A percentile compares a stretch with the other conserved stretches of the same genome.
phyloP scores from a whole-genome alignment of 2,329 filamentous ascomycete genomes.

The Clathrospora elynae region DNA sequence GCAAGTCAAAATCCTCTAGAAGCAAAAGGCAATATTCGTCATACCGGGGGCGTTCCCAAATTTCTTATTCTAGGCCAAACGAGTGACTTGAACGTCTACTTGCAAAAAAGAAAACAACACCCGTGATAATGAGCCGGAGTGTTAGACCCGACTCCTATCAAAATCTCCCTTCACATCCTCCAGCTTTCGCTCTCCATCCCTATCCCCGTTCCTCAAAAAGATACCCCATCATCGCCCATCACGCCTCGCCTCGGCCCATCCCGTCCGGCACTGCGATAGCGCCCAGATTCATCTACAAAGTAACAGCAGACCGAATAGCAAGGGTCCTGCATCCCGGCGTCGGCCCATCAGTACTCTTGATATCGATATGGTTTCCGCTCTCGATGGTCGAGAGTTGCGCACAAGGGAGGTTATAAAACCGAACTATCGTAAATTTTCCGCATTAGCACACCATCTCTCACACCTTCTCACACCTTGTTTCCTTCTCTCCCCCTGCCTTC shows the following conservation, averaged over 20 bases:
- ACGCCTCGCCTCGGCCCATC: not conserved
- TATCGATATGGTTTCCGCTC: slow-evolving; percentile 12
- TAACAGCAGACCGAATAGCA: slow-evolving; percentile 12
- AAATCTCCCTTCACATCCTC: not conserved
- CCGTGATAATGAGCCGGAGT: slow-evolving; percentile 3
- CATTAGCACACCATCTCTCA: not conserved
- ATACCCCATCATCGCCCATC: not conserved
- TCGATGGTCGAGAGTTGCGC: slow-evolving; percentile 2
- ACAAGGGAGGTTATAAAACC: slow-evolving; percentile 14
- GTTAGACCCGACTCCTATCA: slow-evolving; percentile 9
- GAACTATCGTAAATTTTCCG: slow-evolving; percentile 1
- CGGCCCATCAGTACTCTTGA: slow-evolving; percentile 6
- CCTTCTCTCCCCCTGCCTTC: too few species aligned
- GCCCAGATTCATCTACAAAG: slow-evolving; percentile 4
- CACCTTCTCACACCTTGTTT: not conserved
- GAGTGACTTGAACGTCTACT: slow-evolving; percentile 5
- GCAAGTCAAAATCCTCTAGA: too few species aligned
- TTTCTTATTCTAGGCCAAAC: not conserved
- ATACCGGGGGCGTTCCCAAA: slow-evolving; percentile 2
- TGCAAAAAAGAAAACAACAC: slow-evolving; percentile 3
- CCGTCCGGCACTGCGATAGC: too few species aligned
- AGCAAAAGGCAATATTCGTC: too few species aligned
- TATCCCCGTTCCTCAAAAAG: slow-evolving; percentile 4
- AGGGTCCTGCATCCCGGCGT: slow-evolving; percentile 8
- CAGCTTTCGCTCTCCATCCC: too few species aligned